Conservation (phyloP, 2,329 filamentous ascomycete species). For the Eurotiales sp. region DNA sequence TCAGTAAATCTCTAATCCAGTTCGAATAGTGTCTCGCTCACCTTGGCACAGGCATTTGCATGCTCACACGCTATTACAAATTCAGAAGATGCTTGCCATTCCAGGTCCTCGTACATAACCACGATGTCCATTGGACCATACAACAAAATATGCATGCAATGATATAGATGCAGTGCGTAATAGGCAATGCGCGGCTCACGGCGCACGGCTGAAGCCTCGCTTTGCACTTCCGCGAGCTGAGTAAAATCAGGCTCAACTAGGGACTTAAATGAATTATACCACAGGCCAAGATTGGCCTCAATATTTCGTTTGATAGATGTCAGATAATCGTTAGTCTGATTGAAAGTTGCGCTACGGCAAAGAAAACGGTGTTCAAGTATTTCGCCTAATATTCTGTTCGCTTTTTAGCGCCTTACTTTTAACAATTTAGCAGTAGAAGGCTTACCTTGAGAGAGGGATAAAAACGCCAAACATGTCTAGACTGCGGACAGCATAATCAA, state of each 20-base stretch:
- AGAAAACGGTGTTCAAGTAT: constrained; percentile 4
- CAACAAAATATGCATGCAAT: constrained; percentile 5
- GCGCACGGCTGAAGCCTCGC: not conserved
- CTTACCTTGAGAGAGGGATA: not conserved
- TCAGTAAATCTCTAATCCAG: not conserved
- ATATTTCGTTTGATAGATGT: not conserved
- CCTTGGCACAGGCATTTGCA: constrained; percentile 1
- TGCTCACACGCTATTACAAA: constrained; percentile 2
- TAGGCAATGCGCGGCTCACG: not conserved
- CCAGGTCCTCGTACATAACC: constrained; percentile 3
- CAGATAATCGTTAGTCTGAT: not conserved
- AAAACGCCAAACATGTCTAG: constrained; percentile 2
- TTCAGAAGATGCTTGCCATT: constrained; percentile 3
- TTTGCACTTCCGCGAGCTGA: not conserved
- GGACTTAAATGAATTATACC: not conserved
- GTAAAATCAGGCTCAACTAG: not conserved
- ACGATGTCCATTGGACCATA: constrained; percentile 4
- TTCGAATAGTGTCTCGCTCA: not conserved
- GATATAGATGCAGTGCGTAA: constrained; percentile 4
- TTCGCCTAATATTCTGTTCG: not conserved
- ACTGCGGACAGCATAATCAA: not conserved
- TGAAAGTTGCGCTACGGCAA: not conserved
- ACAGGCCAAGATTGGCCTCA: not conserved
- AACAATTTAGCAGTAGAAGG: not conserved
- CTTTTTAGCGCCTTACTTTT: not conserved